Evolutionary conservation across 1,284 basidiomycete species (phyloP).

Genomic region (Austropuccinia psidii): DNA sequence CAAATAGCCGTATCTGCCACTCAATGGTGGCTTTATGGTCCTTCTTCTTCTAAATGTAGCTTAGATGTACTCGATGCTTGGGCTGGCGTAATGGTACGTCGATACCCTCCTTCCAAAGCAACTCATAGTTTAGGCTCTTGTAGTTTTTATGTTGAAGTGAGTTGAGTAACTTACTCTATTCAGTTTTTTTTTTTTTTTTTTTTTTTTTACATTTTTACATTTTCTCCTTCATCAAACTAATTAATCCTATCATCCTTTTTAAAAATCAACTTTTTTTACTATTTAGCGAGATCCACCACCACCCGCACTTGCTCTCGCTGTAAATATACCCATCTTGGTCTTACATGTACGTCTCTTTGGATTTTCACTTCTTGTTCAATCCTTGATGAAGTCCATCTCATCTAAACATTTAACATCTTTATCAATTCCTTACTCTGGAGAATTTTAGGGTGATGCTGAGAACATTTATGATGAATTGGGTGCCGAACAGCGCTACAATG

Average conservation of each 20-base stretch:
- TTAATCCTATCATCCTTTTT: not conserved
- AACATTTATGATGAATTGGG: conserved; percentile 22
- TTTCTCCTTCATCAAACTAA: not conserved
- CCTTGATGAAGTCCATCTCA: not conserved
- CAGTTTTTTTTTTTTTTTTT: too few relatives aligned
- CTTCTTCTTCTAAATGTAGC: not conserved
- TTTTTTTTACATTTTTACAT: not conserved
- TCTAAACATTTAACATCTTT: not conserved
- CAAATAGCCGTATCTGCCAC: conserved; percentile 25
- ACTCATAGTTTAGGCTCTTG: not conserved
- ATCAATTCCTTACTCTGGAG: not conserved
- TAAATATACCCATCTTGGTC: conserved; percentile 12
- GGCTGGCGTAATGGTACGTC: conserved; percentile 28
- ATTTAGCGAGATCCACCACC: conserved; percentile 28
- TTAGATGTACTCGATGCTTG: conserved; percentile 19
- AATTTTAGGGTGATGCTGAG: conserved; percentile 20
- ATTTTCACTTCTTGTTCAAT: not conserved
- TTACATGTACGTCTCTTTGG: conserved; percentile 3
- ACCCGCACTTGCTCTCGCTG: not conserved
- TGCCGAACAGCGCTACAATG: not conserved
- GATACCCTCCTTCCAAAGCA: conserved; percentile 33
- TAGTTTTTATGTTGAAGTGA: conserved; percentile 16
- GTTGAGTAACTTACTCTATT: too few relatives aligned
- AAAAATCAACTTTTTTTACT: not conserved
- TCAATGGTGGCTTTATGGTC: conserved; percentile 35